Evolutionary conservation across 345 rosid species (phyloP).

Genomic region (Balakata baccata): DNA sequence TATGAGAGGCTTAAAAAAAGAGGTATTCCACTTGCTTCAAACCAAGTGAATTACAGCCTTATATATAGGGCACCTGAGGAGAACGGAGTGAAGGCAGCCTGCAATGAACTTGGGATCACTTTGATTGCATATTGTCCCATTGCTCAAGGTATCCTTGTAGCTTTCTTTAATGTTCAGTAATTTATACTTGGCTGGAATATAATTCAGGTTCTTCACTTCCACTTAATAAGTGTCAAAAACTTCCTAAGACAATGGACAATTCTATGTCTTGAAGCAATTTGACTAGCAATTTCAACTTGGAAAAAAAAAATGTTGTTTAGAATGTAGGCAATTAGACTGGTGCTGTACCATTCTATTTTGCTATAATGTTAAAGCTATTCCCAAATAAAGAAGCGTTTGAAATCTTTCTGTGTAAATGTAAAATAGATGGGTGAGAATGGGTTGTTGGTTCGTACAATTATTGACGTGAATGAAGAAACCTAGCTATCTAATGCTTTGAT

Average conservation of each 20-base stretch:
- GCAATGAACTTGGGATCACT: constrained; percentile 91
- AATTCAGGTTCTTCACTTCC: neutral
- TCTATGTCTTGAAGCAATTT: neutral
- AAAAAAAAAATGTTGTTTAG: neutral
- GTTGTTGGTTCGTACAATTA: neutral
- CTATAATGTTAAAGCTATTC: neutral
- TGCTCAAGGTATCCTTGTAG: constrained; percentile 65
- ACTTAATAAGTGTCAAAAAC: neutral
- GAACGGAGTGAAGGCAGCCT: constrained; percentile 82
- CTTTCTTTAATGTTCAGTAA: constrained; percentile 12
- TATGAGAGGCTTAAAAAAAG: constrained; percentile 74
- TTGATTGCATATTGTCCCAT: constrained; percentile 91
- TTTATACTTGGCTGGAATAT: neutral
- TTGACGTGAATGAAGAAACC: neutral
- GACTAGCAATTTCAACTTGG: too few species aligned
- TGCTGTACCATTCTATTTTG: neutral
- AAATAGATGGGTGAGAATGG: neutral
- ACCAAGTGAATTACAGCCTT: constrained; percentile 97
- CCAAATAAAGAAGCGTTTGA: neutral
- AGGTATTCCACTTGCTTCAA: constrained; percentile 90
- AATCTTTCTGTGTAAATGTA: neutral
- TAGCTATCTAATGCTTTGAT: neutral
- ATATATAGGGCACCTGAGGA: constrained; percentile 81
- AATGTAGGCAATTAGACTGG: neutral
- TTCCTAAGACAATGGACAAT: neutral